phyloP scores from a whole-genome alignment of 768 basidiomycete genomes.

The Amanita exitialis region DNA sequence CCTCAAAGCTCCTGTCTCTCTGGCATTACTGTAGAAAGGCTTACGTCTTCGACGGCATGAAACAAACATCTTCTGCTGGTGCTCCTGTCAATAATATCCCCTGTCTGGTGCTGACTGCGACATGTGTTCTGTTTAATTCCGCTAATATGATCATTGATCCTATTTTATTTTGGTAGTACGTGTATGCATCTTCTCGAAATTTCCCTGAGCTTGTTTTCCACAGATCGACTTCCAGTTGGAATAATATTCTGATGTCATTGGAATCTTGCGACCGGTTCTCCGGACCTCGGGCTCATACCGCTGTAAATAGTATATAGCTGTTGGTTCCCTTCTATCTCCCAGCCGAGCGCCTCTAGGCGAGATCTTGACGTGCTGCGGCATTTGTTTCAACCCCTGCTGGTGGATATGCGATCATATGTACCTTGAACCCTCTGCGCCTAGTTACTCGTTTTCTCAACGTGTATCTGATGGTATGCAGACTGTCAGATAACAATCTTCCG shows the following conservation, averaged over 20 bases:
- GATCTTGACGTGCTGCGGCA: neutral
- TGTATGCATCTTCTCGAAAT: neutral
- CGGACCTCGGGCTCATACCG: neutral
- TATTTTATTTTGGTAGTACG: neutral
- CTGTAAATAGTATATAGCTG: conserved; percentile 1
- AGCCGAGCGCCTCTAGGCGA: neutral
- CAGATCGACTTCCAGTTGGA: neutral
- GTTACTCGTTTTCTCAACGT: conserved; percentile 6
- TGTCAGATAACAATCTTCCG: neutral
- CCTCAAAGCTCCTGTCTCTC: conserved; percentile 3
- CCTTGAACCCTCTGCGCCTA: conserved; percentile 4
- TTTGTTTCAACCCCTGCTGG: conserved; percentile 2
- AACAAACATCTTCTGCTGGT: neutral
- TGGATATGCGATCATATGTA: conserved; percentile 3
- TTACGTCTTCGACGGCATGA: neutral
- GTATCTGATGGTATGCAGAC: neutral
- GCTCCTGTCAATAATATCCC: conserved; percentile 3
- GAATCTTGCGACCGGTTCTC: neutral
- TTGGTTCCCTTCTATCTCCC: conserved; percentile 3
- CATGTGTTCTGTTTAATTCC: conserved; percentile 4
- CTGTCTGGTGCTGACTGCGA: conserved; percentile 3
- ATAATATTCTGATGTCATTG: neutral
- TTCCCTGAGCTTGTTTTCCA: neutral
- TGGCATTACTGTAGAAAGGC: neutral
- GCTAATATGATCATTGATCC: neutral